phyloP scores from a whole-genome alignment of 768 basidiomycete species.

The Boletellus emodensis region DNA sequence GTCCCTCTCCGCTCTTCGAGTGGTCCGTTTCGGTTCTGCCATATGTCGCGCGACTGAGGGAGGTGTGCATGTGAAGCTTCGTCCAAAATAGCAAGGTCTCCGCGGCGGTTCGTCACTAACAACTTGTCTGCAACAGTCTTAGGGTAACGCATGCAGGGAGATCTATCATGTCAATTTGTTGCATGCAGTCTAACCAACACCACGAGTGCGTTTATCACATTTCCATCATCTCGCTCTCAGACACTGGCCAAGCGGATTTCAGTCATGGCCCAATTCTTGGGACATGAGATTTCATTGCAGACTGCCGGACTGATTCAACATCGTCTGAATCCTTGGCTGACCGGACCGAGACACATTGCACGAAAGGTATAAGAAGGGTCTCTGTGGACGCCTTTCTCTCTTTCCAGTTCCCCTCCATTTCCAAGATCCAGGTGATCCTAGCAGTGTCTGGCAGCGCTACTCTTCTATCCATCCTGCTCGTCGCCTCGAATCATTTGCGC shows the following conservation, averaged over 20 bases:
- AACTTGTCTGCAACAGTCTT: too few relatives aligned
- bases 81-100: conserved; percentile 5
- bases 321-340: conserved; percentile 5
- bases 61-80: not conserved
- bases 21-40: conserved; percentile 13
- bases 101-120: too few relatives aligned
- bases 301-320: conserved; percentile 9
- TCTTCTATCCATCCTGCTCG: conserved; percentile 18
- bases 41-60: not conserved
- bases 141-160: too few relatives aligned
- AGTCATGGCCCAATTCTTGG: not conserved
- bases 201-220: too few relatives aligned
- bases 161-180: too few relatives aligned
- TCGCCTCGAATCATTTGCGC: conserved; percentile 22
- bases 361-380: conserved; percentile 19
- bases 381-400: conserved; percentile 14
- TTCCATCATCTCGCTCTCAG: too few relatives aligned
- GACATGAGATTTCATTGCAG: conserved; percentile 4
- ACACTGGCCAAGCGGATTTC: not conserved
- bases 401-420: conserved; percentile 36
- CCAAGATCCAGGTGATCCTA: conserved; percentile 55
- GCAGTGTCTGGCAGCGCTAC: conserved; percentile 13
- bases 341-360: conserved; percentile 20
- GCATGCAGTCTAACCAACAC: too few relatives aligned
- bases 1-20: conserved; percentile 20